Evolutionary conservation across 2,329 filamentous ascomycete species (phyloP), one percentile per base, ranked within the genome.

Genomic region (Fusarium cyanostomum): DNA sequence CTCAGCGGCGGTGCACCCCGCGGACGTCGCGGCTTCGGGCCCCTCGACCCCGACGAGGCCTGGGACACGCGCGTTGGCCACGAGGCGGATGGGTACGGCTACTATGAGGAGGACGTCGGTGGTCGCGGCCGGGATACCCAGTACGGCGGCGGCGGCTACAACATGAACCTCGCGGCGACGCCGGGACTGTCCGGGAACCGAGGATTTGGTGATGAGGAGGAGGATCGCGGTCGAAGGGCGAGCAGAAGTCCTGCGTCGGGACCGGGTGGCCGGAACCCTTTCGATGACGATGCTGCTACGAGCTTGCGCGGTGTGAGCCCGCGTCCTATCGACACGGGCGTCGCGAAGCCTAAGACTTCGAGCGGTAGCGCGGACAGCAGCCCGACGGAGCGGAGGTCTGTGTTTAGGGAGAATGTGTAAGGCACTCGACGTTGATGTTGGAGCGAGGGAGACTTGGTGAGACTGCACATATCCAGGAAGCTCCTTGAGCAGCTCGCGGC

Each of bases 11-110:
- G 75, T 52, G 71, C 70, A 16, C 63, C 75, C 30, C 78, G 79
- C 41, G 78, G 80, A 52, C 81, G 82, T 52, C 77, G 85, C 51
- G 86, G 86, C 18, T 89, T 90, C 74, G 87, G 88, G 2, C 81
- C 87, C 5, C 83, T 92, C 41, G 92, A 95, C 71, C 91, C 91
- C 2, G 92, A 96, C 73, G 91, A 94, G 72, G 91, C 92, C 2
- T 96, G 92, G 92, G 92, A 95, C 78, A 79, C 91, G 63, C 82
- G 91, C 58, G 91, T 96, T 5, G 91, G 90, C 56, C 83, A 87
- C 68, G 91, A 94, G 75, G 86, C 89, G 15, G 88, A 90, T 71
- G 79, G 77, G 11, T 88, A 89, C 73, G 85, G 85, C 18, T 92
- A 92, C 75, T 89, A 92, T 72, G 92, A 94, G 73, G 90, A 92